Base-by-base conservation (phyloP, 2,329 filamentous ascomycete genomes). In the Pseudopyricularia javanii region DNA sequence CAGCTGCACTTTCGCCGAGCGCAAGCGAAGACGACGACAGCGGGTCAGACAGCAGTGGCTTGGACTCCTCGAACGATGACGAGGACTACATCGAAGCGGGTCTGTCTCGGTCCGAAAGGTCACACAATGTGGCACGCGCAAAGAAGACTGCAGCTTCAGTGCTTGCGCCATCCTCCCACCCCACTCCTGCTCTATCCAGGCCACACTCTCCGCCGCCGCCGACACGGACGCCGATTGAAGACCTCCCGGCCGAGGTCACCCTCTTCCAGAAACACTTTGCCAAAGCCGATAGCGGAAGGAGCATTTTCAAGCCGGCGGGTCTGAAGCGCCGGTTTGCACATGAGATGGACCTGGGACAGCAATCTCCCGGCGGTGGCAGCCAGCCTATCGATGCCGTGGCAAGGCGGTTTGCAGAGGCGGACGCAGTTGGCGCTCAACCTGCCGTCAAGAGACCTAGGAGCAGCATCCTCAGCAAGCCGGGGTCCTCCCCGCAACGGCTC, bases 371-470 rank as follows among this genome's bases (percentile, higher is more conserved):
- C 22, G 33, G 62, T 12, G 57, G 63, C 34, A 76, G 72, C 32
- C 70, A 72, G 7, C 60, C 59, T 0, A 56, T 73, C 15, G 67
- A 64, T 53, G 74, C 72, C 7, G 76, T 77, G 71, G 74, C 74
- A 0, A 65, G 73, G 54, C 71, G 72, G 7, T 79, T 78, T 54
- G 62, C 70, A 28, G 62, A 67, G n/a, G 74, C 72, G 6, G 74
- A 78, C 22, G 40, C 40, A 24, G 17, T 12, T 22, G 24, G 40
- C 40, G 40, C 24, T 9, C 22, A 12, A 24, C 22, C 40, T 2
- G 40, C 20, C 7, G 22, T 20, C 4, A 45, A 45, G 15, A 45
- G 8, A 20, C 40, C 40, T 9, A 45, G 40, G 40, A 45, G 20
- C 40, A 45, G 40, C 22, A 45, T 45, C 20, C 22, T 45, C 4